phyloP scores from a whole-genome alignment of 2,329 filamentous ascomycete species.

The Plectosphaerella sp. region DNA sequence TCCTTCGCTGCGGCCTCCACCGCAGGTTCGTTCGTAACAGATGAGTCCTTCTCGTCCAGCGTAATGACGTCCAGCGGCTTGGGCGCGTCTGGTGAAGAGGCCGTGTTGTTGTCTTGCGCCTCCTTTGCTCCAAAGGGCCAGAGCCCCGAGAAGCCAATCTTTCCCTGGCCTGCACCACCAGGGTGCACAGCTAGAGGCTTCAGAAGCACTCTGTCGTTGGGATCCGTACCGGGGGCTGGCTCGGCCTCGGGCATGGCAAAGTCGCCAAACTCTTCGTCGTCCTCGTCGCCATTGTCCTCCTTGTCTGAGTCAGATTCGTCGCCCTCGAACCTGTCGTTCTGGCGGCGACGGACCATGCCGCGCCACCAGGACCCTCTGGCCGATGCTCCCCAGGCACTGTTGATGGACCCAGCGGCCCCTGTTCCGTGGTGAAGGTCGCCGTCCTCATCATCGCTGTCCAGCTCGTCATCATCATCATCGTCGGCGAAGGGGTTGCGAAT shows the following conservation, averaged over 20 bases:
- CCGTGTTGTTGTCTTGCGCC: slow-evolving; percentile 22
- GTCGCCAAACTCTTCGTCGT: slow-evolving; percentile 64
- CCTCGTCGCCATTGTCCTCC: slow-evolving; percentile 48
- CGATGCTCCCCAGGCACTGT: slow-evolving; percentile 14
- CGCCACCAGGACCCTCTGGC: slow-evolving; percentile 46
- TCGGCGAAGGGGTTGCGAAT: slow-evolving; percentile 53
- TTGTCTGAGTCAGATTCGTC: slow-evolving; percentile 44
- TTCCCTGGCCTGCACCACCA: slow-evolving; percentile 26
- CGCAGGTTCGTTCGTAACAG: neutral
- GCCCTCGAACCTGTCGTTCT: slow-evolving; percentile 30
- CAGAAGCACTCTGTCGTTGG: slow-evolving; percentile 40
- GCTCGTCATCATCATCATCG: slow-evolving; percentile 43
- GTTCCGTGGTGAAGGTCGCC: slow-evolving; percentile 28
- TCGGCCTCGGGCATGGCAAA: slow-evolving; percentile 60
- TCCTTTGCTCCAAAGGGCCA: slow-evolving; percentile 53
- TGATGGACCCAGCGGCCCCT: slow-evolving; percentile 18
- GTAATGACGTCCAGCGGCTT: too few relatives aligned
- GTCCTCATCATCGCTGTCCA: slow-evolving; percentile 48
- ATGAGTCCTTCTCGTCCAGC: neutral
- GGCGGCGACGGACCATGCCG: slow-evolving; percentile 26
- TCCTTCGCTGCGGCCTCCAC: slow-evolving; percentile 7
- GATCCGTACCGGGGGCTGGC: slow-evolving; percentile 19
- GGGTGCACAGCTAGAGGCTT: slow-evolving; percentile 51
- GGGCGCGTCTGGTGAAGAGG: slow-evolving; percentile 6
- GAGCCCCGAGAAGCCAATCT: slow-evolving; percentile 42